Conservation (phyloP, 139 green algal species). For the Pleodorina starrii region DNA sequence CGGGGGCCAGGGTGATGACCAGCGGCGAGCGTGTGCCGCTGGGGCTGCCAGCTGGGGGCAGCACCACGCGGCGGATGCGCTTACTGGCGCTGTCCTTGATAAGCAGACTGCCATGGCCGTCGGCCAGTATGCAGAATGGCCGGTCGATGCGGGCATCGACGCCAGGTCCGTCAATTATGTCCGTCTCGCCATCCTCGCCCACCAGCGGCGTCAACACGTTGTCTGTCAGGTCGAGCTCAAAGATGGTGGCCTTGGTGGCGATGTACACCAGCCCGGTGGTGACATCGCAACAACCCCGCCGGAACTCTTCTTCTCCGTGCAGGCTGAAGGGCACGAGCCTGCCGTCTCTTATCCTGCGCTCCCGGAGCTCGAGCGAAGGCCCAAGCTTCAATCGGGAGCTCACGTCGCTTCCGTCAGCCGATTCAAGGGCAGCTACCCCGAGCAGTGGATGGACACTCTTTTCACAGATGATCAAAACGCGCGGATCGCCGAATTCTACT, state of each 20-base stretch:
- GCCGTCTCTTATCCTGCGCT: background rate
- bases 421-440: background rate
- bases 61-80: background rate
- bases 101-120: background rate
- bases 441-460: background rate
- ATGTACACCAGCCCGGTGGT: background rate
- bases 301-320: background rate
- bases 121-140: conserved; percentile 1
- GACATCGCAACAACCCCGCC: background rate
- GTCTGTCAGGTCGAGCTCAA: background rate
- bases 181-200: background rate
- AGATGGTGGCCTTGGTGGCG: background rate
- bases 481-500: background rate
- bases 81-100: conserved; percentile 29
- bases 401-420: background rate
- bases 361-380: background rate
- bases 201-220: background rate
- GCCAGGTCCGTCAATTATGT: background rate
- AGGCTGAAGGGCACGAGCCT: background rate
- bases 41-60: background rate
- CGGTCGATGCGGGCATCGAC: conserved; percentile 7
- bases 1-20: background rate
- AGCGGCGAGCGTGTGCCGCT: background rate
- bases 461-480: background rate
- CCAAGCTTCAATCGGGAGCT: background rate